Conservation (phyloP, 2,329 filamentous ascomycete species). For the Polychaeton citri region DNA sequence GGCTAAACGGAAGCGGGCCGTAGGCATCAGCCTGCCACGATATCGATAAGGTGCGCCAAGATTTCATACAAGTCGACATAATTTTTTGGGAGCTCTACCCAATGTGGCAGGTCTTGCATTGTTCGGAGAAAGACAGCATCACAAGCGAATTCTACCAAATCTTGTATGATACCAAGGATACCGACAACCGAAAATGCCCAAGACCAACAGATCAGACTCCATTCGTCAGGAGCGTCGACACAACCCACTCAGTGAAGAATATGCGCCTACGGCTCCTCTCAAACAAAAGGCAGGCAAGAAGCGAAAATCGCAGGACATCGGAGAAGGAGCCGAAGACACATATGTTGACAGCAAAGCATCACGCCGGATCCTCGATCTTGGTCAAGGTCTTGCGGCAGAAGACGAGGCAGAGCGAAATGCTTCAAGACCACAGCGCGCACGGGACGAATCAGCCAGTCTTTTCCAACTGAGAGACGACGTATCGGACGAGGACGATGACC, state of each 20-base stretch:
- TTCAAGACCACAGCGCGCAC: conserved; percentile 25
- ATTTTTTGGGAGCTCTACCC: conserved; percentile 1
- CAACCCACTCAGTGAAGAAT: conserved; percentile 89
- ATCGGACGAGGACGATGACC: conserved; percentile 22
- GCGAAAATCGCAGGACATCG: conserved; percentile 45
- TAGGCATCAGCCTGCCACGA: too few relatives aligned
- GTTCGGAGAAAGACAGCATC: too few relatives aligned
- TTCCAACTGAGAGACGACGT: conserved; percentile 62
- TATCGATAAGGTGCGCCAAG: background rate
- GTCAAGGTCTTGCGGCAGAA: conserved; percentile 77
- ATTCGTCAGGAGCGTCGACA: conserved; percentile 56
- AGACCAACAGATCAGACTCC: conserved; percentile 45
- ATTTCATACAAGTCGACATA: background rate
- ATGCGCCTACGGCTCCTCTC: conserved; percentile 52
- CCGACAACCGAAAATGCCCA: too few relatives aligned
- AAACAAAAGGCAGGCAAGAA: conserved; percentile 54
- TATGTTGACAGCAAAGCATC: conserved; percentile 85
- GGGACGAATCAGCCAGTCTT: conserved; percentile 53
- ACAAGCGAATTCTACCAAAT: too few relatives aligned
- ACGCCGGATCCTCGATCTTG: conserved; percentile 76
- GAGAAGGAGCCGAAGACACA: conserved; percentile 44
- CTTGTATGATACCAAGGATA: too few relatives aligned
- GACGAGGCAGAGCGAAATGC: conserved; percentile 44
- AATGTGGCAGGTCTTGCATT: too few relatives aligned
- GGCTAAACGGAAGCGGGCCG: too few relatives aligned